phyloP scores from a whole-genome alignment of 2,329 filamentous ascomycete species.

The Botryotinia calthae region DNA sequence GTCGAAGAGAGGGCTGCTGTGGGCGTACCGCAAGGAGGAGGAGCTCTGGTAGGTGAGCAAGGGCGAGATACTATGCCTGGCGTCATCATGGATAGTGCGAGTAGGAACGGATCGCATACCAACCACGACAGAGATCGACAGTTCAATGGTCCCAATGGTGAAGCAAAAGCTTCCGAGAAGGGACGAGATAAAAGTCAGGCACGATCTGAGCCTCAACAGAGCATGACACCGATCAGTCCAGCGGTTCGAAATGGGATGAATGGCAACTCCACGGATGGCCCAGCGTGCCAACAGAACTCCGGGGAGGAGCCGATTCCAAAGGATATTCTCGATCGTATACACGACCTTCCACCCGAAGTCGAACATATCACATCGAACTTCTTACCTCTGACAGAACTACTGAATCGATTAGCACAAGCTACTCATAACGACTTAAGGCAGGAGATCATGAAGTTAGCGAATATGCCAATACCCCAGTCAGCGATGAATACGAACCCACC shows the following conservation, averaged over 20 bases:
- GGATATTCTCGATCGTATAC: slow-evolving; percentile 46
- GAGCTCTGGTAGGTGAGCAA: slow-evolving; percentile 29
- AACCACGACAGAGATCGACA: slow-evolving; percentile 54
- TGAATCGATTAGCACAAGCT: slow-evolving; percentile 77
- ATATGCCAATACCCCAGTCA: slow-evolving; percentile 58
- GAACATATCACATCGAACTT: slow-evolving; percentile 73
- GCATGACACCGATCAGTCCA: slow-evolving; percentile 34
- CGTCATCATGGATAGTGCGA: slow-evolving; percentile 56
- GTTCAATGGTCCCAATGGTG: slow-evolving; percentile 47
- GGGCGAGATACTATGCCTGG: slow-evolving; percentile 48
- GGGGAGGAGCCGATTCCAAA: slow-evolving; percentile 28
- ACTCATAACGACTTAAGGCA: slow-evolving; percentile 76
- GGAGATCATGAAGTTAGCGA: slow-evolving; percentile 66
- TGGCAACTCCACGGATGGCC: slow-evolving; percentile 27
- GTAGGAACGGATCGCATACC: slow-evolving; percentile 51
- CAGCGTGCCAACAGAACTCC: slow-evolving; percentile 26
- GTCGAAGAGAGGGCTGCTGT: slow-evolving; percentile 33
- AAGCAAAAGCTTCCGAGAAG: slow-evolving; percentile 40
- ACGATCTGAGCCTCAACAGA: slow-evolving; percentile 34
- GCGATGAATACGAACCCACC: slow-evolving; percentile 52
- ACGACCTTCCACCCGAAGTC: slow-evolving; percentile 60
- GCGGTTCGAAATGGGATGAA: slow-evolving; percentile 33
- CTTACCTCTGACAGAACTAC: slow-evolving; percentile 69
- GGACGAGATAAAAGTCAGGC: slow-evolving; percentile 38
- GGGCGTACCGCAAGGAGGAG: slow-evolving; percentile 33